phyloP scores from a whole-genome alignment of 1,284 basidiomycete genomes.

The Anthracocystis setariae region DNA sequence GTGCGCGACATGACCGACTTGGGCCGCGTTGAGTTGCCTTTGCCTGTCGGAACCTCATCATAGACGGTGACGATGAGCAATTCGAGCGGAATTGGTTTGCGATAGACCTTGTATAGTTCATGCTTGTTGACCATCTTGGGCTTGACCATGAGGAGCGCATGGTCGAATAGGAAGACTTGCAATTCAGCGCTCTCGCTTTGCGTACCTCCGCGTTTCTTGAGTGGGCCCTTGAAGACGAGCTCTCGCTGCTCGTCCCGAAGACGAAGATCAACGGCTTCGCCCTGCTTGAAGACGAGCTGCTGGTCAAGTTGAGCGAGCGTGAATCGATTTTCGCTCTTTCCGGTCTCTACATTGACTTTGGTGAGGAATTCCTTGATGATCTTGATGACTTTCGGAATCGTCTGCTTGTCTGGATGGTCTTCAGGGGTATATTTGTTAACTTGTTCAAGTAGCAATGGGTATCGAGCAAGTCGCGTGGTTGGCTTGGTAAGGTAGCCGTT shows the following conservation, averaged over 20 bases:
- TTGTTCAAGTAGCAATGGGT: slow-evolving; percentile 91
- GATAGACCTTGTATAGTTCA: slow-evolving; percentile 93
- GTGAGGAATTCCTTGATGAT: slow-evolving; percentile 84
- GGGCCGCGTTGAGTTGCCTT: slow-evolving; percentile 66
- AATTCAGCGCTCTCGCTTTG: slow-evolving; percentile 83
- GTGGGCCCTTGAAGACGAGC: slow-evolving; percentile 89
- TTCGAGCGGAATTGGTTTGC: slow-evolving; percentile 95
- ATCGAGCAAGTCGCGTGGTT: slow-evolving; percentile 93
- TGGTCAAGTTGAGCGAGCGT: slow-evolving; percentile 89
- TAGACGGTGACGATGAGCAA: slow-evolving; percentile 85
- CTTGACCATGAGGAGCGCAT: slow-evolving; percentile 95
- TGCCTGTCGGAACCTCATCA: slow-evolving; percentile 73
- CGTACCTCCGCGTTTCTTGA: slow-evolving; percentile 84
- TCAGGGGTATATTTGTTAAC: slow-evolving; percentile 92
- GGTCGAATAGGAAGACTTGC: slow-evolving; percentile 94
- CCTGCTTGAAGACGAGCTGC: slow-evolving; percentile 84
- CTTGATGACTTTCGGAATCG: slow-evolving; percentile 81
- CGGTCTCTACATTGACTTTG: slow-evolving; percentile 90
- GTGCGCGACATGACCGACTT: slow-evolving; percentile 71
- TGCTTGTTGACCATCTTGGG: slow-evolving; percentile 84
- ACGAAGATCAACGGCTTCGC: slow-evolving; percentile 86
- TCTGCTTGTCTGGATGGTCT: slow-evolving; percentile 85
- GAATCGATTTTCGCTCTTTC: slow-evolving; percentile 91
- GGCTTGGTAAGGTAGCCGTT: slow-evolving; percentile 98
- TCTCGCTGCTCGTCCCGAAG: slow-evolving; percentile 87